A percentile compares a stretch with the other conserved stretches of the same genome.
Conservation (phyloP, 768 basidiomycete genomes). For the Erythrobasidium yunnanense region DNA sequence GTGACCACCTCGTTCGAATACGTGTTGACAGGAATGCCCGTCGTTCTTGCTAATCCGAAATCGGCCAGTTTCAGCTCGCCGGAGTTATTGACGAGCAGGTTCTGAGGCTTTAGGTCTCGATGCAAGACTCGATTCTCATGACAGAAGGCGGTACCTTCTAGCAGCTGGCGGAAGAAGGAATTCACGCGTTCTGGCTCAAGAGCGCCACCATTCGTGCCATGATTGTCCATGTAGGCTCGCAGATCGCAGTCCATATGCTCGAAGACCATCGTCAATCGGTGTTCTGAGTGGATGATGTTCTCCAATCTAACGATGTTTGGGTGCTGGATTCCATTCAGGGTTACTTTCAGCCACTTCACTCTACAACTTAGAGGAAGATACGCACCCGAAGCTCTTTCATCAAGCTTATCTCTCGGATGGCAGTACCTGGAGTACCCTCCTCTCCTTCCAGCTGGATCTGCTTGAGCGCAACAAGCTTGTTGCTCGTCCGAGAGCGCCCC, state of each 20-base stretch:
- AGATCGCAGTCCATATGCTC: conserved; percentile 97
- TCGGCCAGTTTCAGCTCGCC: conserved; percentile 95
- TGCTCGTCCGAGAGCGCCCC: conserved; percentile 91
- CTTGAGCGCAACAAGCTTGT: conserved; percentile 94
- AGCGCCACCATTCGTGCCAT: conserved; percentile 79
- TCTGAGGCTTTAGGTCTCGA: conserved; percentile 96
- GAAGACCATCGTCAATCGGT: conserved; percentile 93
- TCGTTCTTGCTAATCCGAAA: conserved; percentile 92
- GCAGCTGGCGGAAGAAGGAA: conserved; percentile 93
- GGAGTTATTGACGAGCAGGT: conserved; percentile 90
- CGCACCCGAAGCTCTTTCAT: conserved; percentile 86
- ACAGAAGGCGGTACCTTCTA: conserved; percentile 94
- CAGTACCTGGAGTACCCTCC: conserved; percentile 96
- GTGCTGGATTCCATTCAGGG: conserved; percentile 45
- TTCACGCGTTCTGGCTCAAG: conserved; percentile 70
- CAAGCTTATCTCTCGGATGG: conserved; percentile 94
- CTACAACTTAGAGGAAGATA: neutral
- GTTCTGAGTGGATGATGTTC: conserved; percentile 97
- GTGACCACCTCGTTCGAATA: conserved; percentile 99
- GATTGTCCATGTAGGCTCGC: conserved; percentile 97
- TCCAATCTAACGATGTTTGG: conserved; percentile 95
- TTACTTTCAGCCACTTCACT: no score
- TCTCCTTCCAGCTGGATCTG: conserved; percentile 99
- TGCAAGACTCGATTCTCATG: conserved; percentile 97
- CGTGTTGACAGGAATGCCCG: conserved; percentile 97